Evolutionary conservation across 2,329 filamentous ascomycete genomes (phyloP).

Genomic region (Calonectria crousiana): DNA sequence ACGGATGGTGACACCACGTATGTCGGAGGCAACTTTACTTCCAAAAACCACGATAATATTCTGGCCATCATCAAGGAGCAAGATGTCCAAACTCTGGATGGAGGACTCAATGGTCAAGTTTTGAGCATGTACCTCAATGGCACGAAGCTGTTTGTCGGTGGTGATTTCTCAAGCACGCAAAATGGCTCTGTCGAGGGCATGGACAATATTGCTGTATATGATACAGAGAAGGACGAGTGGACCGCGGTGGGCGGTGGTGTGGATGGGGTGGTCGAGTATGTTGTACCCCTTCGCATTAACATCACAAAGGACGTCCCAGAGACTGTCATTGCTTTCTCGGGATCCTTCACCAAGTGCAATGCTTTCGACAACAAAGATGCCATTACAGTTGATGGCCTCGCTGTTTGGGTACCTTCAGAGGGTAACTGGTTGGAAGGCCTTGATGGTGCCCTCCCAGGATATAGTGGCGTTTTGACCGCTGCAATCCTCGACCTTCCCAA

Average conservation of each 20-base stretch:
- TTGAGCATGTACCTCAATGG: constrained; percentile 75
- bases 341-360: constrained; percentile 80
- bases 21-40: constrained; percentile 87
- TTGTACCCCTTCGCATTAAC: constrained; percentile 85
- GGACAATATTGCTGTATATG: constrained; percentile 82
- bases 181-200: constrained; percentile 73
- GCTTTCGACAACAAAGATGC: constrained; percentile 74
- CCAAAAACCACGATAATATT: constrained; percentile 77
- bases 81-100: constrained; percentile 71
- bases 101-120: constrained; percentile 87
- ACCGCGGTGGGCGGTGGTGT: constrained; percentile 85
- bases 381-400: constrained; percentile 79
- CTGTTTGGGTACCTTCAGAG: constrained; percentile 89
- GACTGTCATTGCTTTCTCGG: constrained; percentile 82
- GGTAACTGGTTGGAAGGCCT: constrained; percentile 91
- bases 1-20: constrained; percentile 75
- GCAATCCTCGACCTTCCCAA: constrained; percentile 74
- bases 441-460: constrained; percentile 70
- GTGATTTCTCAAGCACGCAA: constrained; percentile 82
- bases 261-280: constrained; percentile 79
- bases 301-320: constrained; percentile 77
- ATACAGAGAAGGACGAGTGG: constrained; percentile 78
- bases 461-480: constrained; percentile 80
- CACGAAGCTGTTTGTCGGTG: constrained; percentile 82
- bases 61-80: constrained; percentile 77